These are phyloP conservation scores for Artemisia argyi DNA, from an alignment of 129 eudicot genomes.

Conservation along the genomic window DNA sequence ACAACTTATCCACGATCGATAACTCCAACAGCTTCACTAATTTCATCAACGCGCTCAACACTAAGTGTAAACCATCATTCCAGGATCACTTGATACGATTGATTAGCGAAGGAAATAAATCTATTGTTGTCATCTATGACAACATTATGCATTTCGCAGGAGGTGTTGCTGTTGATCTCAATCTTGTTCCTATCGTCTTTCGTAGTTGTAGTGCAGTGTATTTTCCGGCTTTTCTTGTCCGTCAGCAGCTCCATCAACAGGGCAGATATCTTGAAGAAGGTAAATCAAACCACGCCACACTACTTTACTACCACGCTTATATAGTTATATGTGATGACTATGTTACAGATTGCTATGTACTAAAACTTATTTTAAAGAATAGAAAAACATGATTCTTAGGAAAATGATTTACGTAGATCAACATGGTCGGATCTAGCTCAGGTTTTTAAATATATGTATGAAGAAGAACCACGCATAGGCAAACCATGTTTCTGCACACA, in stretches of 20 bases:
- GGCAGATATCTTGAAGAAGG: conserved; percentile 36
- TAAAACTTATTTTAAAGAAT: too few relatives aligned
- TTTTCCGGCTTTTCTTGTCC: conserved; percentile 25
- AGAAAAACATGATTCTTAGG: too few relatives aligned
- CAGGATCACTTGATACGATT: conserved; percentile 33
- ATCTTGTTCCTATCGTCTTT: conserved; percentile 36
- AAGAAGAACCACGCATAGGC: too few relatives aligned
- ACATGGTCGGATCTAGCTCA: too few relatives aligned
- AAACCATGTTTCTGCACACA: too few relatives aligned
- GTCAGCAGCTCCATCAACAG: conserved; percentile 26
- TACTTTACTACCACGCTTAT: background rate
- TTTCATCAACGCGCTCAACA: conserved; percentile 30
- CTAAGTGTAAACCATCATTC: conserved; percentile 30
- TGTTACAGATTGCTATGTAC: background rate
- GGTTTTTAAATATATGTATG: too few relatives aligned
- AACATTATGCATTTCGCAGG: conserved; percentile 43
- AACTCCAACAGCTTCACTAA: background rate
- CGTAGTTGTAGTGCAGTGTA: conserved; percentile 29
- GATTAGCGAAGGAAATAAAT: conserved; percentile 27
- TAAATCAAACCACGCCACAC: background rate
- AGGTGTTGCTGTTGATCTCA: conserved; percentile 33
- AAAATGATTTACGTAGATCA: too few relatives aligned
- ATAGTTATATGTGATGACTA: too few relatives aligned
- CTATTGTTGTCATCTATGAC: conserved; percentile 46
- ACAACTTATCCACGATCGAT: conserved; percentile 22